These are phyloP conservation scores for Colletotrichum sojae DNA, from an alignment of 2,329 filamentous ascomycete genomes.

Conservation along the genomic window DNA sequence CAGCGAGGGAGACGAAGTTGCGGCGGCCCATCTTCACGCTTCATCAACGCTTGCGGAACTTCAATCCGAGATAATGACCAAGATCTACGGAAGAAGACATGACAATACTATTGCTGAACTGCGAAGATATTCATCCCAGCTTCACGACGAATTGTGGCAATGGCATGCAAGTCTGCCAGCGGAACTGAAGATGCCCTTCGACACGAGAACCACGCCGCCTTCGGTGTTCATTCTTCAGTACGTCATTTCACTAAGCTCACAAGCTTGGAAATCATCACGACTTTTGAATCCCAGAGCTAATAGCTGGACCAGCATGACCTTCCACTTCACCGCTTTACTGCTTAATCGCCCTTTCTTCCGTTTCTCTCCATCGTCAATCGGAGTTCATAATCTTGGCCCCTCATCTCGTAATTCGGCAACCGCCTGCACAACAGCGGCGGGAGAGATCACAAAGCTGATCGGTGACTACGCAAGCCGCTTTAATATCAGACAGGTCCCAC, in stretches of 20 bases:
- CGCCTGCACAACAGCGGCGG: constrained; percentile 9
- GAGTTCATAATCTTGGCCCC: no score
- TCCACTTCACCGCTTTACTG: constrained; percentile 23
- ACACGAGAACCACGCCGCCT: not conserved
- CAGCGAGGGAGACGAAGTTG: not conserved
- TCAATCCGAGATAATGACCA: constrained; percentile 2
- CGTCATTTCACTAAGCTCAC: not conserved
- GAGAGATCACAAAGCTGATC: constrained; percentile 9
- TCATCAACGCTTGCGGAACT: constrained; percentile 12
- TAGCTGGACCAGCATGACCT: constrained; percentile 1
- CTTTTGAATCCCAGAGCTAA: not conserved
- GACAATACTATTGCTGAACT: not conserved
- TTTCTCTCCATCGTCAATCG: not conserved
- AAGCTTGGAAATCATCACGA: not conserved
- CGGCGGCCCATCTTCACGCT: not conserved
- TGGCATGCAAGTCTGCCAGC: constrained; percentile 18
- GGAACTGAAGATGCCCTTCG: not conserved
- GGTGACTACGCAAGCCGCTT: not conserved
- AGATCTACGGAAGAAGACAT: not conserved
- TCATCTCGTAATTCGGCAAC: not conserved
- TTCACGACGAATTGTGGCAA: constrained; percentile 16
- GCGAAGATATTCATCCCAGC: not conserved
- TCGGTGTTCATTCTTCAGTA: constrained; percentile 24
- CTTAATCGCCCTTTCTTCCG: constrained; percentile 30
- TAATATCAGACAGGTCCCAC: constrained; percentile 23